Evolutionary conservation across 2,329 filamentous ascomycete genomes (phyloP), one percentile per base, ranked within the genome.

Genomic region (Monosporascus sp.): DNA sequence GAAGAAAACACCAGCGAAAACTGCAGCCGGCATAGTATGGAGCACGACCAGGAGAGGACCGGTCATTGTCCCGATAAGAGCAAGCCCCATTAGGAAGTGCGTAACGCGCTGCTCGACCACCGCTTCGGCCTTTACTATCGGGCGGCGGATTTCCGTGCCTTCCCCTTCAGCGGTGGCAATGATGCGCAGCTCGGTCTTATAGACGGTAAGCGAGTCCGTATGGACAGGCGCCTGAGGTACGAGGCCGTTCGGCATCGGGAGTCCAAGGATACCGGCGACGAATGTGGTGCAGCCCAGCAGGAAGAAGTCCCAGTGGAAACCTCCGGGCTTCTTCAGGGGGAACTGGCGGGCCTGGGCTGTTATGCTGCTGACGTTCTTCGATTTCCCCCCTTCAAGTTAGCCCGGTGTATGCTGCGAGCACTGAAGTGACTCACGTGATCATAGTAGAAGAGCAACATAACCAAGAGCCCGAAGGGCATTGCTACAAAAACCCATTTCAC

Each of bases 291-390:
- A 72, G 7, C 80, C 80, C 0, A 83, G 72, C 0, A 84, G 71
- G 65, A 82, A 82, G 60, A 82, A 76, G 63, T 83, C 80, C 79
- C 80, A 82, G 62, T 82, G 79, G 61, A 82, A 31, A 9, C 27
- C 27, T 1, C 78, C 79, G 0, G 80, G 80, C 58, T 84, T 83
- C 50, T 74, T 74, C 11, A 84, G 69, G 0, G 80, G 80, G 48
- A 78, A 83, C 26, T 80, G 73, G 26, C 74, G 76, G 16, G 77
- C 79, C 65, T 83, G 80, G 0, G 80, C 79, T 9, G 76, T 80
- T 35, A 84, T 70, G 24, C 76, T 79, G 55, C 77, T 80, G 50
- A 82, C 77, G 40, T 77, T 76, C 72, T 72, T 38, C 16, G 20
- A 31, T 31, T 31, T 5, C 3, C 9, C 27, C 8, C 31, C 7